Conservation (phyloP, 1,284 basidiomycete species). For the Agaricales sp. region DNA sequence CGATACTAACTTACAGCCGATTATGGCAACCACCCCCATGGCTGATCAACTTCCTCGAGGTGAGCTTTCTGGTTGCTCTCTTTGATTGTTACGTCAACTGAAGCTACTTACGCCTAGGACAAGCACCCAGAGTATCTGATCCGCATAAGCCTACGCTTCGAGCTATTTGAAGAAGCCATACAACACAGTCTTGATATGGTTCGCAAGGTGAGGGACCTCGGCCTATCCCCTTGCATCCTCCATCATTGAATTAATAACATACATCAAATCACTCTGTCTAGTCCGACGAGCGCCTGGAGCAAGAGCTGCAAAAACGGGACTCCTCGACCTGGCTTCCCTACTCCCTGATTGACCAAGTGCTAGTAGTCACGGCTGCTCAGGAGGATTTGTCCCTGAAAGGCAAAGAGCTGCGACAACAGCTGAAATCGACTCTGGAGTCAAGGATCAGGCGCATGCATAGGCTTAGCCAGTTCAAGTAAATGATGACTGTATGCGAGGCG, state of each 20-base stretch:
- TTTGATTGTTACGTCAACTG: slow-evolving; percentile 9
- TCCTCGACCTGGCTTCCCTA: slow-evolving; percentile 75
- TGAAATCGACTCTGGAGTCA: slow-evolving; percentile 38
- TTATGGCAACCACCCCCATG: slow-evolving; percentile 68
- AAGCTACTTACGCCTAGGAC: slow-evolving; percentile 29
- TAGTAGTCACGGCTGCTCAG: slow-evolving; percentile 54
- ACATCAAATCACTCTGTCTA: slow-evolving; percentile 19
- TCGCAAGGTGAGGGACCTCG: slow-evolving; percentile 42
- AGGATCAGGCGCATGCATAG: slow-evolving; percentile 59
- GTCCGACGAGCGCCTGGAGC: slow-evolving; percentile 50
- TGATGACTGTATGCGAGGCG: too few relatives aligned
- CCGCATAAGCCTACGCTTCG: slow-evolving; percentile 64
- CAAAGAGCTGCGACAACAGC: slow-evolving; percentile 32
- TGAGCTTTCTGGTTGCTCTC: slow-evolving; percentile 21
- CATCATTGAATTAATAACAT: slow-evolving; percentile 9
- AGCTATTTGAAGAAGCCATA: slow-evolving; percentile 71
- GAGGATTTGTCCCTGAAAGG: slow-evolving; percentile 38
- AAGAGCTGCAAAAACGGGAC: slow-evolving; percentile 44
- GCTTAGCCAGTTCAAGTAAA: slow-evolving; percentile 21
- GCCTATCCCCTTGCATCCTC: slow-evolving; percentile 5
- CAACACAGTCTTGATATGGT: slow-evolving; percentile 63
- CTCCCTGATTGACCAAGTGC: slow-evolving; percentile 77
- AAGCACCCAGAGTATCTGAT: slow-evolving; percentile 75
- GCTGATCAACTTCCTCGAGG: slow-evolving; percentile 69
- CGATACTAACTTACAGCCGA: slow-evolving; percentile 58